phyloP scores from a whole-genome alignment of 2,329 filamentous ascomycete species.

The Colletotrichum acutatum region DNA sequence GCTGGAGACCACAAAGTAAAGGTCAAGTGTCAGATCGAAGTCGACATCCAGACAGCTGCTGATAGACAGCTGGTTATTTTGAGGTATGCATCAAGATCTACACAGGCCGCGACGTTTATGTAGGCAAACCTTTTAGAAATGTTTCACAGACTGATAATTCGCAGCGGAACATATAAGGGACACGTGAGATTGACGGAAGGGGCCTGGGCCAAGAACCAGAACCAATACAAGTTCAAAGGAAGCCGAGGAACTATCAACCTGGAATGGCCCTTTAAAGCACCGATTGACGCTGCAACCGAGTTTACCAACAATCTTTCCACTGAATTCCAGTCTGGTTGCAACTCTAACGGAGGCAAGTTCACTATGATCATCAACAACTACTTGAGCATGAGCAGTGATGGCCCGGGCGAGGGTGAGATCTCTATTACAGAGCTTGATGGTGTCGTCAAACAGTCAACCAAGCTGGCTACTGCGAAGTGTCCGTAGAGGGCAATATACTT shows the following conservation, averaged over 20 bases:
- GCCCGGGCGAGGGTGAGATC: background rate
- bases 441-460: background rate
- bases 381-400: background rate
- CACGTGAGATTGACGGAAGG: background rate
- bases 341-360: background rate
- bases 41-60: background rate
- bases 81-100: background rate
- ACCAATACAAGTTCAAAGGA: constrained; percentile 4
- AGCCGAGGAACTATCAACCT: background rate
- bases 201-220: constrained; percentile 3
- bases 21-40: background rate
- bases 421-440: background rate
- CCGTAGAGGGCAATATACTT: background rate
- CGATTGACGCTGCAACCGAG: background rate
- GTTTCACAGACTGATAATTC: background rate
- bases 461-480: background rate
- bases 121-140: background rate
- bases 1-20: background rate
- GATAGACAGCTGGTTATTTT: background rate
- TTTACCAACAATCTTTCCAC: background rate
- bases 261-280: background rate
- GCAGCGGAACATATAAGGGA: background rate
- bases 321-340: background rate
- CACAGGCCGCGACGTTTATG: background rate
- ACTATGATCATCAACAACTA: constrained; percentile 3